phyloP scores from a whole-genome alignment of 2,329 filamentous ascomycete species.

The Trichoderma endophyticum region DNA sequence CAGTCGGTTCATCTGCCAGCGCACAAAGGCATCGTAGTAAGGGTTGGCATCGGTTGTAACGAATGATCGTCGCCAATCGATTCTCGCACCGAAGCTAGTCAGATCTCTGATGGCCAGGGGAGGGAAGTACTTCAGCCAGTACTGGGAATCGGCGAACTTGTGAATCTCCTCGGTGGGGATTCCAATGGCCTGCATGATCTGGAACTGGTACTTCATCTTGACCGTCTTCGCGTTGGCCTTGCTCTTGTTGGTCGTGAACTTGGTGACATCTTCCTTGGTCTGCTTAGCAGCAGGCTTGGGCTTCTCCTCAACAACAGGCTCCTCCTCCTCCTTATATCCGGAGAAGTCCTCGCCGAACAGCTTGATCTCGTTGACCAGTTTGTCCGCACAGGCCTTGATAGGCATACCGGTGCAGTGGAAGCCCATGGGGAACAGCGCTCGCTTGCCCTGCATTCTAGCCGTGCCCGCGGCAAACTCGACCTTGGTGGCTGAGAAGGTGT shows the following conservation, averaged over 20 bases:
- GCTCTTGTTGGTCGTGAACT: conserved; percentile 89
- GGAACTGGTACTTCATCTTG: conserved; percentile 93
- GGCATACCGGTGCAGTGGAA: conserved; percentile 95
- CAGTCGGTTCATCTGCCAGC: conserved; percentile 95
- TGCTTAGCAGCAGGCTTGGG: conserved; percentile 57
- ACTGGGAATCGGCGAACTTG: conserved; percentile 82
- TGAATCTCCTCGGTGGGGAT: conserved; percentile 87
- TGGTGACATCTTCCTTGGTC: conserved; percentile 78
- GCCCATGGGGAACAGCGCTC: conserved; percentile 82
- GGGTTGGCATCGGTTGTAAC: conserved; percentile 96
- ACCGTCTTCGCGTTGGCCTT: conserved; percentile 87
- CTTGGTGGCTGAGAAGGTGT: conserved; percentile 89
- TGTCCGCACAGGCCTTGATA: conserved; percentile 96
- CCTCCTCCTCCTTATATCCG: conserved; percentile 65
- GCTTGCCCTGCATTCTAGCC: conserved; percentile 86
- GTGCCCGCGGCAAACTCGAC: conserved; percentile 89
- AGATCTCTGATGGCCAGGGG: conserved; percentile 64
- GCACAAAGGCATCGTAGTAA: conserved; percentile 91
- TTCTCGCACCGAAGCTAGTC: conserved; percentile 76
- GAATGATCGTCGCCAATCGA: conserved; percentile 91
- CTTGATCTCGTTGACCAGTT: conserved; percentile 84
- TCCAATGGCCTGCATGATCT: conserved; percentile 90
- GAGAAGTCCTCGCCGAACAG: conserved; percentile 87
- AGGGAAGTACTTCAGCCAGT: conserved; percentile 91
- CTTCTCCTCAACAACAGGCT: conserved; percentile 48